Percentiles rank a stretch among this genome's conserved stretches.
Evolutionary conservation across 106 monocot species (phyloP).

Genomic region (Acorus gramineus): DNA sequence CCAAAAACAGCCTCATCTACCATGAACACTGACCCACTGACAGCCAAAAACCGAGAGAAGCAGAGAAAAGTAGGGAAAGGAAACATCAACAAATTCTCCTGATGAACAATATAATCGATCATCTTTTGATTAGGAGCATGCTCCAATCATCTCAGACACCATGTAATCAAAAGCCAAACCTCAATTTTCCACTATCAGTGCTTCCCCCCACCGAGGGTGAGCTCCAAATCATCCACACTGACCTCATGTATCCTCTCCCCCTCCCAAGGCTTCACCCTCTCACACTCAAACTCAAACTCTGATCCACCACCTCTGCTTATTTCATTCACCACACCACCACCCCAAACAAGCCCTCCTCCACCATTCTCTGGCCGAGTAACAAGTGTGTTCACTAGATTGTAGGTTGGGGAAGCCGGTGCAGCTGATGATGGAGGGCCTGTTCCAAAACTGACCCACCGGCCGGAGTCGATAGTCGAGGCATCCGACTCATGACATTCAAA

Average conservation of each 20-base stretch:
- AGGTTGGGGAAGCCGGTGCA: conserved; percentile 84
- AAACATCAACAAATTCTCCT: too few species aligned
- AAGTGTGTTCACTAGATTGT: conserved; percentile 55
- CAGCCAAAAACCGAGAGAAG: too few species aligned
- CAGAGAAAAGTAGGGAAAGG: too few species aligned
- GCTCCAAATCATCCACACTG: conserved; percentile 74
- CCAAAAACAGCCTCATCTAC: too few species aligned
- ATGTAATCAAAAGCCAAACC: too few species aligned
- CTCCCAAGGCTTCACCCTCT: conserved; percentile 84
- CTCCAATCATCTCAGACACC: too few species aligned
- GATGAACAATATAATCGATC: too few species aligned
- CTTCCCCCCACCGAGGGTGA: conserved; percentile 47
- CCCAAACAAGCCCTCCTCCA: too few species aligned
- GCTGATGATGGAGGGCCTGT: conserved; percentile 14
- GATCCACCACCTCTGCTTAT: conserved; percentile 16
- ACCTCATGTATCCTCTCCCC: conserved; percentile 95
- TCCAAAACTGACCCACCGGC: conserved; percentile 74
- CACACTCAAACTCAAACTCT: conserved; percentile 78
- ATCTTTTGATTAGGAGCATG: too few species aligned
- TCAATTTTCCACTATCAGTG: background rate
- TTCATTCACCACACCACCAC: conserved; percentile 12
- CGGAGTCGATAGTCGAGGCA: conserved; percentile 65
- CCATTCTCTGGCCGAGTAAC: background rate
- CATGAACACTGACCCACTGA: too few species aligned
- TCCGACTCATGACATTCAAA: conserved; percentile 93